phyloP scores from a whole-genome alignment of 2,329 filamentous ascomycete genomes.

The Cryphonectria carpinicola region DNA sequence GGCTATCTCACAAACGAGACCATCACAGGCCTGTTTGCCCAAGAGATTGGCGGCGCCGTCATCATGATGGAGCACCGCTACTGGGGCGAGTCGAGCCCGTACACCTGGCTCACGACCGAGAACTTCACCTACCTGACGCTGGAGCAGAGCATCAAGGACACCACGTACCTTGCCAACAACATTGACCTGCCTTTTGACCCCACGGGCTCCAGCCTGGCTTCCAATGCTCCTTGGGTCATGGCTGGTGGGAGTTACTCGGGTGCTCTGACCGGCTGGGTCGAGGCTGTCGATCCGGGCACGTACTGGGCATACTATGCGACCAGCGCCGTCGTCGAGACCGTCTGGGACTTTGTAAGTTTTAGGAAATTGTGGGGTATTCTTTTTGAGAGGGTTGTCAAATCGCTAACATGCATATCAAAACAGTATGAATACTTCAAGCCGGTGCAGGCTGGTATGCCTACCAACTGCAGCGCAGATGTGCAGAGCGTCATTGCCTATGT shows the following conservation, averaged over 20 bases:
- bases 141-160: constrained; percentile 46
- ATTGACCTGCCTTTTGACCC: constrained; percentile 55
- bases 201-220: constrained; percentile 48
- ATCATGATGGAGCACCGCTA: constrained; percentile 49
- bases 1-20: constrained; percentile 48
- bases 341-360: constrained; percentile 47
- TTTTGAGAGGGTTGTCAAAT: background rate
- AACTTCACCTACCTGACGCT: constrained; percentile 47
- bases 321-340: constrained; percentile 57
- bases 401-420: background rate
- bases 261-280: constrained; percentile 58
- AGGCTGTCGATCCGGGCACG: constrained; percentile 54
- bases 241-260: constrained; percentile 61
- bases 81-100: constrained; percentile 47
- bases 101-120: constrained; percentile 39
- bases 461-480: constrained; percentile 60
- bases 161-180: constrained; percentile 46
- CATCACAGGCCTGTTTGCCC: constrained; percentile 44
- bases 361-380: too few relatives aligned
- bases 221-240: constrained; percentile 58
- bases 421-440: constrained; percentile 60
- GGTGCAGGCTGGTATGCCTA: constrained; percentile 55
- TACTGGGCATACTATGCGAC: constrained; percentile 63
- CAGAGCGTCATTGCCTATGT: constrained; percentile 55
- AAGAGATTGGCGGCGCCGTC: constrained; percentile 45